These are phyloP conservation scores for Fraxinus xanthoxyloides DNA, from an alignment of 305 asterid genomes.

Conservation along the genomic window DNA sequence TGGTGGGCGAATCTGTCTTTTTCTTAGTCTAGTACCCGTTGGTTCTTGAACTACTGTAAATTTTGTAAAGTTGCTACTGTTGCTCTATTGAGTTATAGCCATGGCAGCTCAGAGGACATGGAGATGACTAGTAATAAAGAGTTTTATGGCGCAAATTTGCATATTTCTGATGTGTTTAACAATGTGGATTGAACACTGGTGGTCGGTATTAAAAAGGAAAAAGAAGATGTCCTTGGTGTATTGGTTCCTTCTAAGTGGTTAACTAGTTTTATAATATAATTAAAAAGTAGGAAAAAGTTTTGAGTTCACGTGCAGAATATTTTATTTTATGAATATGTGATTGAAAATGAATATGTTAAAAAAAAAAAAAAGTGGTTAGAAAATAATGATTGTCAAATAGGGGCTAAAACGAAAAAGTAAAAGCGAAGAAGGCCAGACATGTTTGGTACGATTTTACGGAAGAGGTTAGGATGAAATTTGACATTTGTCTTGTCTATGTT, in stretches of 20 bases:
- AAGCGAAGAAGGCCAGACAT: not conserved
- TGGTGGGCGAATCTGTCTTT: not conserved
- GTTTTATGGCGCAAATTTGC: not conserved
- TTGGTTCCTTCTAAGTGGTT: not conserved
- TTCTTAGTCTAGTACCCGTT: not conserved
- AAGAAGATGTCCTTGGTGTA: not conserved
- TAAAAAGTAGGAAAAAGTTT: too few species aligned
- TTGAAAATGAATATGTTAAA: too few species aligned
- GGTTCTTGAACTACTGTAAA: not conserved
- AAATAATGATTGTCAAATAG: too few species aligned
- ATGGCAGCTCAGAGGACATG: not conserved
- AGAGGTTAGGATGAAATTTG: not conserved
- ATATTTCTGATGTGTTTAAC: not conserved
- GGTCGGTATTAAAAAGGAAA: not conserved
- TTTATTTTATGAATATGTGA: too few species aligned
- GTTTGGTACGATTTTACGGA: not conserved
- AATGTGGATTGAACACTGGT: not conserved
- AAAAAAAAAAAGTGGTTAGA: too few species aligned
- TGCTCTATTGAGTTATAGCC: not conserved
- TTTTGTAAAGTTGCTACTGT: not conserved
- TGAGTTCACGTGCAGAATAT: too few species aligned
- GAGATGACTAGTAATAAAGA: not conserved
- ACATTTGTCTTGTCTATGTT: not conserved
- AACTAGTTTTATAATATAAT: not conserved
- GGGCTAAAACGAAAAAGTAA: not conserved